Base-by-base conservation (phyloP, 2,329 filamentous ascomycete genomes). In the Aspergillus sp. region DNA sequence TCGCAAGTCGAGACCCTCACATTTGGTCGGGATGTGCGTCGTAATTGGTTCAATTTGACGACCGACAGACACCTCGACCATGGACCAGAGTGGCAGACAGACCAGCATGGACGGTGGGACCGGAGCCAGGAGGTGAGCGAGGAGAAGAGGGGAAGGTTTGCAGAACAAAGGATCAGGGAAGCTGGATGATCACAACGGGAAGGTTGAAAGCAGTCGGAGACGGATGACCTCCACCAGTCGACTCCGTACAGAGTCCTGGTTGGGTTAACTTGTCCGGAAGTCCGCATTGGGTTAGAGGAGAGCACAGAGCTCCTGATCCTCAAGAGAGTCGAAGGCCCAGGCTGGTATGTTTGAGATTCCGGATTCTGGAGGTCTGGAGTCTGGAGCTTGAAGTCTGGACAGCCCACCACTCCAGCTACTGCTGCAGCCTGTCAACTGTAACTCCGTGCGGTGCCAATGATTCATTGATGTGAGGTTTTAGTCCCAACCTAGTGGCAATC, bases 401-500 rank as follows among this genome's bases (percentile, higher is more conserved):
- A 49, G 34, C 36, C 39, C 47, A 49, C 47, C 32, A n/a, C 26
- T 30, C 26, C 26, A 9, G 26, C 26, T 30, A 9, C 9, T 48
- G 26, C 32, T 30, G 34, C 34, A 24, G 47, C 32, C 34, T 22
- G 47, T 24, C 17, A 24, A 9, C 18, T 18, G 32, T 39, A 26
- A 36, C 36, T 11, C 50, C 39, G 36, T 11, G 9, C 26, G 9
- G 26, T 30, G 38, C 17, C 5, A 47, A 22, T 22, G 7, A 32
- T 32, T 48, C 32, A 47, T 48, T 43, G 36, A 48, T 55, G 44
- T 30, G 30, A 49, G 45, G 45, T 49, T 26, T 48, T 55, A 55
- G 53, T 13, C 36, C 45, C 44, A 24, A 17, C 17, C 53, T 48
- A 55, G 44, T 55, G 53, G 53, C 53, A 55, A 55, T 44, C 12